Evolutionary conservation across 1,139 yeast species (phyloP), one percentile per base, ranked within the genome.

Genomic region (Zhuliangozyma blackwelliae): DNA sequence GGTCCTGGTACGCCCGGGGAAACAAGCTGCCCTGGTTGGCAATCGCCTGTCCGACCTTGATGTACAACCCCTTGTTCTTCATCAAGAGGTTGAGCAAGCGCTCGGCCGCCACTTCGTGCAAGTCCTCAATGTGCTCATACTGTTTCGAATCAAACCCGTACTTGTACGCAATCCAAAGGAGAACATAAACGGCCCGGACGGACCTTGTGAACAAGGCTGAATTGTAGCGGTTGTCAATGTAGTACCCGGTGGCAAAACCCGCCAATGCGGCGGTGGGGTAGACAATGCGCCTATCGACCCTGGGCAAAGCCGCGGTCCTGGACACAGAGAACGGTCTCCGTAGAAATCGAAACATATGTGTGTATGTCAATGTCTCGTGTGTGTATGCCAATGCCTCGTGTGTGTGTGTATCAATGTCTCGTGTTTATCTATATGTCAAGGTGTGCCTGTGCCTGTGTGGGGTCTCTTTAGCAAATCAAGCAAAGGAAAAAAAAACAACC

Each of bases 1-100:
- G 67, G 31, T 61, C 64, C 46, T 79, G 84, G 52, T 63, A 82
- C 19, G 76, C 82, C 25, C 65, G 56, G 1, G 95, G 95, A 49
- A 85, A 77, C 44, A 82, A 64, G 10, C 72, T 62, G 1, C 85
- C 83, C 50, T 82, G 89, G 49, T 82, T 76, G 12, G 89, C 89
- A 29, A 82, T 73, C 28, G 85, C 82, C 61, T 82, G 90, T 28
- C 90, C 90, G 48, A 82, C 57, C 55, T 85, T 85, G 51, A 85
- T 80, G 52, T 82, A 85, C 13, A 85, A 65, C 1, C 95, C 94
- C 50, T 79, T 81, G 52, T 85, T 85, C 4, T 58, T 55, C 43
- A 64, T 59, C 40, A 85, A 55, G 49, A 84, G 57, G 31, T 72
- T 57, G 45, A 75, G 68, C 28, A 85, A 56, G 33, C 77, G 57